Base-by-base conservation (phyloP, 371 early-diverging fungal genomes). In the Fennellomyces sp. region DNA sequence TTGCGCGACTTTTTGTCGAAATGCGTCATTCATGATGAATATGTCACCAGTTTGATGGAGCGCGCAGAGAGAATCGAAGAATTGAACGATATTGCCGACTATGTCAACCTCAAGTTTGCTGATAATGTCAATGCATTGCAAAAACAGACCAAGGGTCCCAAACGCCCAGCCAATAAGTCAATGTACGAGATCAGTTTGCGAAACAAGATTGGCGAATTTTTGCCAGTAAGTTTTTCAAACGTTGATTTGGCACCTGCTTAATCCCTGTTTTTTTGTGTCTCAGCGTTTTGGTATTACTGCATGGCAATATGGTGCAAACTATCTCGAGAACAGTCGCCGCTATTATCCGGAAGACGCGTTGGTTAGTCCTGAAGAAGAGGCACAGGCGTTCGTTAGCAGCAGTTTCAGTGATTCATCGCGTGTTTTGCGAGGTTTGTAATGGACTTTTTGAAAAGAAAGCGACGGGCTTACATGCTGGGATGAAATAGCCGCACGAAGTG, bases 61-160 rank as follows among this genome's bases (percentile, higher is more conserved):
- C 75, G 77, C 38, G 82, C 84, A 1, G 80, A 78, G 21, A 72
- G 68, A 13, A 68, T 90, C 17, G 94, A 94, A 48, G 94, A 91
- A 41, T 73, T 94, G 13, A 63, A 75, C 5, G 97, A 97, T 68
- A 66, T 93, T 10, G 73, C 77, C 13, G 90, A 91, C 38, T 93
- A 90, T 69, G 74, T 94, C 58, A 87, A 90, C 55, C 70, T 89
- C 54, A 81, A 83, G 39, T 92, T 83, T 71, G 73, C 81, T 5
- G 66, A 78, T 31, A 83, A 79, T 51, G 75, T 94, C 49, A 86
- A 84, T 58, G 63, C 35, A 1, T 73, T 68, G 51, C 84, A 69
- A 61, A 82, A 75, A 66, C 82, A 74, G 39, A 58, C 65, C 8
- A 68, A 69, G 30, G 81, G 78, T 3, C 72, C 76, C 38, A 81